These are phyloP conservation scores for Leonotis leonurus DNA, from an alignment of 257 asterid genomes.

Conservation along the genomic window DNA sequence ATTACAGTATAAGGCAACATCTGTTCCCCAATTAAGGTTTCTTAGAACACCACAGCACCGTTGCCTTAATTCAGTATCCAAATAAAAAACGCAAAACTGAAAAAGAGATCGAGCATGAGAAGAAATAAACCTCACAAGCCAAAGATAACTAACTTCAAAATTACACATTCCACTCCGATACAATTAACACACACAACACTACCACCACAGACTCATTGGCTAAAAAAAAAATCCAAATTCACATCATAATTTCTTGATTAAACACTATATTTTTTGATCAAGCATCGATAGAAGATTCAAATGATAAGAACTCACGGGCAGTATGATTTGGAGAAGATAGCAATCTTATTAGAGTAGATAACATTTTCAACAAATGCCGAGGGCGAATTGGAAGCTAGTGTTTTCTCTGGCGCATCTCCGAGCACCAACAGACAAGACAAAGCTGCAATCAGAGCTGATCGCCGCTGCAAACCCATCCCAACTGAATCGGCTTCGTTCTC, in stretches of 20 bases:
- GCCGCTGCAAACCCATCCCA: too few species aligned
- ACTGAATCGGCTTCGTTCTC: too few species aligned
- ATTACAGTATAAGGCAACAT: too few species aligned
- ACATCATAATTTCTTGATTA: neutral
- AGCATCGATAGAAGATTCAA: neutral
- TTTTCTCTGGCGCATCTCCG: constrained; percentile 29
- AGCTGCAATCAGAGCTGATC: too few species aligned
- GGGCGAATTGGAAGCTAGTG: constrained; percentile 70
- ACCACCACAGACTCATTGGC: neutral
- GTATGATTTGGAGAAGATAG: constrained; percentile 88
- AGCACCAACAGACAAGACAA: constrained; percentile 39
- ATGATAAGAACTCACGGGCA: constrained; percentile 60
- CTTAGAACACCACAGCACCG: neutral
- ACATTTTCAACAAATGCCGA: constrained; percentile 83
- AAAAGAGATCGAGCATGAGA: neutral
- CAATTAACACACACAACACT: neutral
- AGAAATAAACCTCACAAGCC: neutral
- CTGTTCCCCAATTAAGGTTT: neutral
- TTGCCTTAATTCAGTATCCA: neutral
- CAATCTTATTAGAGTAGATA: constrained; percentile 74
- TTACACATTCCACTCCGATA: neutral
- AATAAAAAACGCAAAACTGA: neutral
- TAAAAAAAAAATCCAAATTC: neutral
- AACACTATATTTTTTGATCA: neutral
- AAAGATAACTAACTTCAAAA: neutral